Evolutionary conservation across 306 rosid species (phyloP).

Genomic region (Prunus padus): DNA sequence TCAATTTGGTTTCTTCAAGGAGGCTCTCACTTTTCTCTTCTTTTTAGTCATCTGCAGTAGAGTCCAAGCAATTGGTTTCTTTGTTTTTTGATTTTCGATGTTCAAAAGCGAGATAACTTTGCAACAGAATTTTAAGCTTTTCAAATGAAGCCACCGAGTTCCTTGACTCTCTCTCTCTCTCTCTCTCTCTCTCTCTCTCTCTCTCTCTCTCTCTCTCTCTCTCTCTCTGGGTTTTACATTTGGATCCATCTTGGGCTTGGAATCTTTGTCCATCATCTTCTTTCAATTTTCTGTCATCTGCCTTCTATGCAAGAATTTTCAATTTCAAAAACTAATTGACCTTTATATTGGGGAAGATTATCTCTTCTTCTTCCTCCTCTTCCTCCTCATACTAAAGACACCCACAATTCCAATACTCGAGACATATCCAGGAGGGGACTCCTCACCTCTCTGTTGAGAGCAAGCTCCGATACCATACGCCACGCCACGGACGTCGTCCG

Average conservation of each 20-base stretch:
- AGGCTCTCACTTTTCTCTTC: slow-evolving; percentile 21
- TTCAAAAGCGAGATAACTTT: slow-evolving; percentile 16
- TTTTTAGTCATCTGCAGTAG: slow-evolving; percentile 23
- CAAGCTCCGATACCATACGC: slow-evolving; percentile 41
- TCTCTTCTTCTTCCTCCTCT: background rate
- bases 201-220: no score
- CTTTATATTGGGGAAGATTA: background rate
- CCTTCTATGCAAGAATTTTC: slow-evolving; percentile 6
- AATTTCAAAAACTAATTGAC: background rate
- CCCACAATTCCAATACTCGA: slow-evolving; percentile 17
- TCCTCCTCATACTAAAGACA: slow-evolving; percentile 25
- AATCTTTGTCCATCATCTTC: background rate
- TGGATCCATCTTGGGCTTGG: background rate
- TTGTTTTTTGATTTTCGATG: slow-evolving; percentile 6
- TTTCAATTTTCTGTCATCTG: background rate
- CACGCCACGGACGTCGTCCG: slow-evolving; percentile 54
- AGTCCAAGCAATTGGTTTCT: slow-evolving; percentile 11
- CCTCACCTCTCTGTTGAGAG: slow-evolving; percentile 45
- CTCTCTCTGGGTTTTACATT: background rate
- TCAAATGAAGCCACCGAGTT: slow-evolving; percentile 22
- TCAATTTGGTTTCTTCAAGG: slow-evolving; percentile 12
- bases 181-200: no score
- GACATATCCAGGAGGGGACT: slow-evolving; percentile 52
- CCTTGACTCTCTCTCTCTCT: slow-evolving; percentile 17
- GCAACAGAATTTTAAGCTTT: slow-evolving; percentile 10